These are phyloP conservation scores for Maudiozyma barnettii DNA, from an alignment of 805 yeast species.

Conservation along the genomic window DNA sequence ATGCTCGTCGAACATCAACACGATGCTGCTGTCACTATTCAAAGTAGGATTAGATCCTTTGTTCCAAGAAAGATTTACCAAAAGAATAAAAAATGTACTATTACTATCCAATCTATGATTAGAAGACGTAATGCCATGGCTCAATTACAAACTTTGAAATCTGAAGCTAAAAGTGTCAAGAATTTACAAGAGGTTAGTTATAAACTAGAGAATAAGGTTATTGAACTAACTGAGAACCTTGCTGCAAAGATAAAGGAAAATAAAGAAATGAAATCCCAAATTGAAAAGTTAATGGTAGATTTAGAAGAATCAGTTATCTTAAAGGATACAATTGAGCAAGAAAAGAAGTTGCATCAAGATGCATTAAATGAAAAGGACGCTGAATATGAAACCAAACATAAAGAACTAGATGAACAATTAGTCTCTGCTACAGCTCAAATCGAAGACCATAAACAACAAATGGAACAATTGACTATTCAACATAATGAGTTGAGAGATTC, in stretches of 20 bases:
- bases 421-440: slow-evolving; percentile 45
- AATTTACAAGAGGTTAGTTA: slow-evolving; percentile 87
- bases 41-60: slow-evolving; percentile 62
- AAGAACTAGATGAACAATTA: slow-evolving; percentile 46
- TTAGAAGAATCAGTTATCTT: slow-evolving; percentile 46
- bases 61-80: slow-evolving; percentile 46
- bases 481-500: slow-evolving; percentile 58
- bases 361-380: slow-evolving; percentile 36
- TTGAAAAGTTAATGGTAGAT: slow-evolving; percentile 40
- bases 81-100: slow-evolving; percentile 43
- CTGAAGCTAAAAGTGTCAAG: slow-evolving; percentile 88
- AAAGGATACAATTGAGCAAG: slow-evolving; percentile 44
- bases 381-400: slow-evolving; percentile 42
- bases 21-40: slow-evolving; percentile 62
- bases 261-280: slow-evolving; percentile 55
- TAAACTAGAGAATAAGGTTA: slow-evolving; percentile 93
- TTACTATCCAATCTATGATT: slow-evolving; percentile 64
- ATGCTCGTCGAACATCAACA: slow-evolving; percentile 42
- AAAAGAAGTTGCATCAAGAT: slow-evolving; percentile 45
- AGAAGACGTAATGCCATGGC: slow-evolving; percentile 67
- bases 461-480: slow-evolving; percentile 49
- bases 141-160: slow-evolving; percentile 54
- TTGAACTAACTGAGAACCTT: slow-evolving; percentile 80
- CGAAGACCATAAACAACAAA: slow-evolving; percentile 46
- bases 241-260: slow-evolving; percentile 76